These are phyloP conservation scores for Macrolepiota albuminosa DNA, from an alignment of 768 basidiomycete species.

Conservation along the genomic window DNA sequence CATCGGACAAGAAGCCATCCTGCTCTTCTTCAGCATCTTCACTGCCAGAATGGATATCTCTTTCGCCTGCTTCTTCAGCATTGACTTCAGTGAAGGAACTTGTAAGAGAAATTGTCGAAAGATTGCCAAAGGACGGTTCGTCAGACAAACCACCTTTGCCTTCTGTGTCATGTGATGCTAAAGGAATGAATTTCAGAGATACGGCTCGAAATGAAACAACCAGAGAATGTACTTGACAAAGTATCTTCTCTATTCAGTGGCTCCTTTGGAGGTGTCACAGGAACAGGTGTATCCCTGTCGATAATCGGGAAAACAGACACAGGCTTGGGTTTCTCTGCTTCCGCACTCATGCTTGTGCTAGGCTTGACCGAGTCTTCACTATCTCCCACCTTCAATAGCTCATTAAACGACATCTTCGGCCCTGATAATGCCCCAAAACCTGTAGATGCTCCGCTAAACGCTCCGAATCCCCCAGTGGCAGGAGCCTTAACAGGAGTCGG, in stretches of 20 bases:
- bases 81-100: conserved; percentile 49
- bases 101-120: conserved; percentile 36
- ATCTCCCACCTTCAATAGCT: conserved; percentile 45
- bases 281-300: neutral
- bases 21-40: conserved; percentile 22
- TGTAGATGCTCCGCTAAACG: conserved; percentile 39
- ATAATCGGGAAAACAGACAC: conserved; percentile 10
- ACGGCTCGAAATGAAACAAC: neutral
- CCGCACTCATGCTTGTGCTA: neutral
- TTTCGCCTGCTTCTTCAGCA: conserved; percentile 23
- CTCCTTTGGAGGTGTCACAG: conserved; percentile 1
- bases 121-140: conserved; percentile 28
- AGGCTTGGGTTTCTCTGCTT: conserved; percentile 5
- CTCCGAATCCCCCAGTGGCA: conserved; percentile 41
- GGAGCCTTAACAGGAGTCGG: conserved; percentile 25
- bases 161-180: conserved; percentile 1
- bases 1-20: conserved; percentile 15
- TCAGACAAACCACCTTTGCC: conserved; percentile 13
- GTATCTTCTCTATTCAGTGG: conserved; percentile 2
- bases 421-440: conserved; percentile 40
- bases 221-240: neutral
- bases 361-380: conserved; percentile 21
- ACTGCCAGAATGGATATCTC: conserved; percentile 22
- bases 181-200: neutral
- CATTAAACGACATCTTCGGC: conserved; percentile 52